Conservation (phyloP, 805 yeast species). For the Kuraishia capsulata region DNA sequence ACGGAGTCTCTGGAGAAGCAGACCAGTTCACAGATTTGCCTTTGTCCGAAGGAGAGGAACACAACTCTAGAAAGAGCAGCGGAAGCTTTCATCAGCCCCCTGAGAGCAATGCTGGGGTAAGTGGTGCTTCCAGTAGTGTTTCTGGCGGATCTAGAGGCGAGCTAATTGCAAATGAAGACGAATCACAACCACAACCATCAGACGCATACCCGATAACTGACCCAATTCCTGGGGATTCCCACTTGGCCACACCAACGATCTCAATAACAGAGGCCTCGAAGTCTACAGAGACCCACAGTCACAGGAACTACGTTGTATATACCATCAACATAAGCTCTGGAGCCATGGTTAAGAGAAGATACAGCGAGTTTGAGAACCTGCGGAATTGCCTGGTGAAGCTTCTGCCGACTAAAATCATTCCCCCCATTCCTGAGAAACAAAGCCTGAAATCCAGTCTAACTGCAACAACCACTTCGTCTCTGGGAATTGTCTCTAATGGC, state of each 20-base stretch:
- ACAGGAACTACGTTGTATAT: conserved; percentile 55
- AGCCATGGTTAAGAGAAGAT: conserved; percentile 66
- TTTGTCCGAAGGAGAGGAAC: background rate
- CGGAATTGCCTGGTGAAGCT: conserved; percentile 61
- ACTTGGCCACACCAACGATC: background rate
- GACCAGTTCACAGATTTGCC: conserved; percentile 3
- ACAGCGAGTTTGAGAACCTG: conserved; percentile 85
- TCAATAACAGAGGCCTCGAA: conserved; percentile 1
- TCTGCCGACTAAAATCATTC: conserved; percentile 76
- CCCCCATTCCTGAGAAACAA: conserved; percentile 91
- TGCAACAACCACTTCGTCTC: conserved; percentile 18
- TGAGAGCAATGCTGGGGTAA: no score
- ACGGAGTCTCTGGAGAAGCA: conserved; percentile 1
- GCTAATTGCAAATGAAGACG: no score
- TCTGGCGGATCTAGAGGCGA: no score
- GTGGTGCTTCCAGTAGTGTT: no score
- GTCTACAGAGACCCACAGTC: conserved; percentile 4
- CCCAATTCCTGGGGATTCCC: no score
- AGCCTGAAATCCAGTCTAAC: conserved; percentile 32
- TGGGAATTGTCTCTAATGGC: conserved; percentile 8
- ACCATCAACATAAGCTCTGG: conserved; percentile 55
- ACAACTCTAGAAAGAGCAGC: no score
- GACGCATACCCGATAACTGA: no score
- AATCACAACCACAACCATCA: no score
- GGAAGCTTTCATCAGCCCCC: no score